These are phyloP conservation scores for Apophysomyces elegans DNA, from an alignment of 371 early-diverging fungal genomes.

Conservation along the genomic window DNA sequence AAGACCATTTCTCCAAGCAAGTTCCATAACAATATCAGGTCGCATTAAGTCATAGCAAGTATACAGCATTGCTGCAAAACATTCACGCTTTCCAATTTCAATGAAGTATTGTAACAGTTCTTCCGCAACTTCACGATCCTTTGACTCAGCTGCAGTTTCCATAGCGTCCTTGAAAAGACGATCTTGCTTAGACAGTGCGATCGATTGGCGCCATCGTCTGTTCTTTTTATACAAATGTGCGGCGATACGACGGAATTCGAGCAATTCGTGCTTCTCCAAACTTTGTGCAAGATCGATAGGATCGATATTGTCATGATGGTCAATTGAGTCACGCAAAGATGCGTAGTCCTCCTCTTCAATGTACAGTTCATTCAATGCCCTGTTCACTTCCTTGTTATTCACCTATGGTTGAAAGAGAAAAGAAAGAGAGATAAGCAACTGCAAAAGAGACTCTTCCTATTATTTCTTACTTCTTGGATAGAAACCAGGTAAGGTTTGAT, in stretches of 20 bases:
- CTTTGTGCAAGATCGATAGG: slow-evolving; percentile 87
- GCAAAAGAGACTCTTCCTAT: not conserved
- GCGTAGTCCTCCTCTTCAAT: slow-evolving; percentile 97
- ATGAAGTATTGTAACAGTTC: slow-evolving; percentile 94
- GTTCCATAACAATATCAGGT: slow-evolving; percentile 94
- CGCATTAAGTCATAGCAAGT: slow-evolving; percentile 92
- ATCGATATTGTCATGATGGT: slow-evolving; percentile 92
- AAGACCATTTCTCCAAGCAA: slow-evolving; percentile 88
- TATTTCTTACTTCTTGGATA: slow-evolving; percentile 71
- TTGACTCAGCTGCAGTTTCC: slow-evolving; percentile 92
- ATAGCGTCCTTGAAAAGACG: slow-evolving; percentile 96
- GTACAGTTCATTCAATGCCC: slow-evolving; percentile 91
- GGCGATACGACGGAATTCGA: slow-evolving; percentile 97
- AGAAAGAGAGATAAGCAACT: not conserved
- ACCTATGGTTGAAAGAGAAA: slow-evolving; percentile 22
- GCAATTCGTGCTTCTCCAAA: slow-evolving; percentile 91
- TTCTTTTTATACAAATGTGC: slow-evolving; percentile 94
- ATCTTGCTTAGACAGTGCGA: slow-evolving; percentile 94
- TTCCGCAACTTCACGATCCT: slow-evolving; percentile 86
- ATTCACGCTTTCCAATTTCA: slow-evolving; percentile 85
- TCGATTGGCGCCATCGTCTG: slow-evolving; percentile 94
- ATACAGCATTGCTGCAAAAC: slow-evolving; percentile 91
- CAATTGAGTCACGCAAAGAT: slow-evolving; percentile 89
- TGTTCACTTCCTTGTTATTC: slow-evolving; percentile 93
- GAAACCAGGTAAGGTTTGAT: slow-evolving; percentile 93